These are phyloP conservation scores for Tardiomyces blankii DNA, from an alignment of 1,139 yeast species.

Conservation along the genomic window DNA sequence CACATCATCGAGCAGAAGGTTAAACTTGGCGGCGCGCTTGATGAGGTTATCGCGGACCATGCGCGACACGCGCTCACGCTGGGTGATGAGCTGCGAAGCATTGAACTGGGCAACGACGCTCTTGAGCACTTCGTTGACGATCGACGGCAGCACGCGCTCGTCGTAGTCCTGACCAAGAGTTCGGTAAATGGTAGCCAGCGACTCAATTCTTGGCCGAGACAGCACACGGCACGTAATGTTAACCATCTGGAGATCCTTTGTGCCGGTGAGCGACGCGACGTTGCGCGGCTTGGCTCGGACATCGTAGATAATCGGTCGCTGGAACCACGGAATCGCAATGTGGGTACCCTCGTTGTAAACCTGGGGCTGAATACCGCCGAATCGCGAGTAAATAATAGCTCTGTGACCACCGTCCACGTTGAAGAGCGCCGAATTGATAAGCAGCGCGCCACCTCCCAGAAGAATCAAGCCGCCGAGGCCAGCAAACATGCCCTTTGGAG, in stretches of 20 bases:
- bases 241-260: slow-evolving; percentile 98
- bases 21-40: slow-evolving; percentile 86
- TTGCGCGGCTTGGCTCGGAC: slow-evolving; percentile 97
- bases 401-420: slow-evolving; percentile 99
- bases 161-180: slow-evolving; percentile 92
- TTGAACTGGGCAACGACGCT: slow-evolving; percentile 97
- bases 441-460: slow-evolving; percentile 59
- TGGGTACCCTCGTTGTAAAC: slow-evolving; percentile 95
- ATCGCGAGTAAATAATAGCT: slow-evolving; percentile 85
- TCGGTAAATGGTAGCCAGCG: slow-evolving; percentile 77
- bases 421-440: slow-evolving; percentile 68
- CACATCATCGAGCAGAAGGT: slow-evolving; percentile 84
- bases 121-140: slow-evolving; percentile 92
- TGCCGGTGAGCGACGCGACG: slow-evolving; percentile 95
- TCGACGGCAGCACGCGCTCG: slow-evolving; percentile 91
- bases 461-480: slow-evolving; percentile 71
- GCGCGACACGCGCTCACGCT: slow-evolving; percentile 90
- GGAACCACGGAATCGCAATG: slow-evolving; percentile 87
- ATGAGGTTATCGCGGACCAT: slow-evolving; percentile 84
- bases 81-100: slow-evolving; percentile 95
- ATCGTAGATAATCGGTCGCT: slow-evolving; percentile 85
- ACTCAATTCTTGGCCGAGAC: slow-evolving; percentile 71
- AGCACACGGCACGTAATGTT: slow-evolving; percentile 96
- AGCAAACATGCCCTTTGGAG: slow-evolving; percentile 31
- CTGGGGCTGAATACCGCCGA: slow-evolving; percentile 75